Evolutionary conservation across 805 yeast genomes (phyloP).

Genomic region (Barnettozyma salicaria): DNA sequence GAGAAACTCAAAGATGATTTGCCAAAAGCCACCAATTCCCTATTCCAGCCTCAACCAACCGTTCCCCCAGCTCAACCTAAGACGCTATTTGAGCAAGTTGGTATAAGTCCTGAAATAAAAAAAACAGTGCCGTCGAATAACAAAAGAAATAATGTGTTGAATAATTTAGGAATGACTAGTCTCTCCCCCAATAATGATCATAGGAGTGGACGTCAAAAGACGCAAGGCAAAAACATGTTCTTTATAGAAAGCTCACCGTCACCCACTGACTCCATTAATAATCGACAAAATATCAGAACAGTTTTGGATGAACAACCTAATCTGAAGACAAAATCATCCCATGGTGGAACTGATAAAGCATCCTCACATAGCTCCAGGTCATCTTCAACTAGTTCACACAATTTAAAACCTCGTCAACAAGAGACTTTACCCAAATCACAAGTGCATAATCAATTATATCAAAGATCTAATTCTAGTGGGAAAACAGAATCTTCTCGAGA

Average conservation of each 20-base stretch:
- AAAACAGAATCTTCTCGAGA: slow-evolving; percentile 7
- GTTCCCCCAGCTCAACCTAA: slow-evolving; percentile 6
- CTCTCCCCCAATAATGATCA: slow-evolving; percentile 5
- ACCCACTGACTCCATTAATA: slow-evolving; percentile 22
- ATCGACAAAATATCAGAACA: slow-evolving; percentile 6
- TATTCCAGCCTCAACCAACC: slow-evolving; percentile 4
- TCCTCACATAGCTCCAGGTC: slow-evolving; percentile 8
- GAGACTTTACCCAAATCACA: neutral
- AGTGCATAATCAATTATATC: too few relatives aligned
- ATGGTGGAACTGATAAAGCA: slow-evolving; percentile 2
- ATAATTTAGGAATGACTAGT: slow-evolving; percentile 26
- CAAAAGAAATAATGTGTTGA: slow-evolving; percentile 24
- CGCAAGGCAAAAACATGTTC: slow-evolving; percentile 25
- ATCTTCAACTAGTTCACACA: slow-evolving; percentile 2
- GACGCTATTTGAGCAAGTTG: slow-evolving; percentile 23
- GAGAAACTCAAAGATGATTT: slow-evolving; percentile 3
- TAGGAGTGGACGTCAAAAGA: slow-evolving; percentile 11
- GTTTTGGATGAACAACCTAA: slow-evolving; percentile 4
- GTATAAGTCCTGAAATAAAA: slow-evolving; percentile 22
- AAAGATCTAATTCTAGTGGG: too few relatives aligned
- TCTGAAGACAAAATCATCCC: slow-evolving; percentile 1
- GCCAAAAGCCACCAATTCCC: slow-evolving; percentile 4
- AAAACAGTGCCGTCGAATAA: slow-evolving; percentile 9
- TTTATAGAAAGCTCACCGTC: slow-evolving; percentile 29
- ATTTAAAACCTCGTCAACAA: neutral